Base-by-base conservation (phyloP, 1,284 basidiomycete species). In the Somion occarium region DNA sequence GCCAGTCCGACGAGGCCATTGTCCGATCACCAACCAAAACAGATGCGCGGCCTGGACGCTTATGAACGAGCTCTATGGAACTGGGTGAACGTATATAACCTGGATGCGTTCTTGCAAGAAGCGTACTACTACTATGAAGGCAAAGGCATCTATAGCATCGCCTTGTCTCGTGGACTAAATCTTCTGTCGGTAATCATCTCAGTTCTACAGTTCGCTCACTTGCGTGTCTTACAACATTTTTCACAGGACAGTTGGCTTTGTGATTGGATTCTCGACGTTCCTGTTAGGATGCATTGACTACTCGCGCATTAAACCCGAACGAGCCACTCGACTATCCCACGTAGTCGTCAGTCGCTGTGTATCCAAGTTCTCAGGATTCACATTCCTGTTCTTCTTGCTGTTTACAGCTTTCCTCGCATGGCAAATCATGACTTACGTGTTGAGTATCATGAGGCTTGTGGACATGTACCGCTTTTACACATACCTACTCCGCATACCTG, bases 71-170 rank as follows among this genome's bases (percentile, higher is more conserved):
- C 96, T 0, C 67, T 98, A 41, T 99, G 97, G 97, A 89, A 91
- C 56, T 99, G 97, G 97, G 93, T 97, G 55, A 99, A 99, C 65
- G 92, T 98, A 5, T 92, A 93, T 63, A 96, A 99, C 65, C 78
- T 99, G 38, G 96, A 99, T 63, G 85, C 83, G 5, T 99, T 97
- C 68, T 70, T 99, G 26, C 92, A 96, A 71, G 93, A 98, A 61
- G 92, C 92, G 38, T 99, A 99, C 68, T 78, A 80, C 47, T 99
- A 98, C 68, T 99, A 99, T 65, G 87, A 92, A 60, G 94, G 94
- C 27, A 97, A 98, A 64, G 96, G 96, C 1, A 87, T 97, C 46
- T 95, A 89, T 69, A 95, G 92, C 60, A 99, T 99, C 60, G 90
- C 88, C 3, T 76, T 99, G 15, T 80, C 91, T 3, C 80, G 90